Base-by-base conservation (phyloP, 2,329 filamentous ascomycete genomes). In the Aspergillus felis region DNA sequence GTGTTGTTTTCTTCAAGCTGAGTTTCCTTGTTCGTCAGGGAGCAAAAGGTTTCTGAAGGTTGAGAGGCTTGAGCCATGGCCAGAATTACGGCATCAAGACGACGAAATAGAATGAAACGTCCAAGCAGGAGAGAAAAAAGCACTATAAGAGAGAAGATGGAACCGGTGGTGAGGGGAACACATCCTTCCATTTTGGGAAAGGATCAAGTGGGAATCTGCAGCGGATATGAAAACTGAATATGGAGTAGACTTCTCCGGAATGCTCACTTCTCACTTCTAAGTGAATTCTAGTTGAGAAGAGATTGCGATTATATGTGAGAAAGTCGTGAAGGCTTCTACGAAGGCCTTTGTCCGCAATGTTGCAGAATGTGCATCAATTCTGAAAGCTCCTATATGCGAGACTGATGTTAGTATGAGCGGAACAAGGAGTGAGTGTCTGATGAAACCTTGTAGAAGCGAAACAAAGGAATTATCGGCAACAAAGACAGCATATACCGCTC, bases 101-200 rank as follows among this genome's bases (percentile, higher is more conserved):
- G 48, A 27, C 47, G 46, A 25, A 57, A 32, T 4, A 41, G 24
- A 22, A 52, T 20, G 27, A 49, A 53, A 24, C 58, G 29, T 1
- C 44, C 4, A 22, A 61, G 20, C 32, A 61, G 29, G 4, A 56
- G 27, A 22, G 42, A 41, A 2, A 55, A 17, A 0, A 57, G 14
- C 9, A 20, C 55, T 24, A 9, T 41, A 29, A 57, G 29, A 17
- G 57, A 8, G 44, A 46, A 10, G 24, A 24, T 20, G 32, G 32
- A 27, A 20, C 25, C 6, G 9, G 14, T n/a, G 32, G 22, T 17
- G 29, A 50, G 20, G 46, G 25, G 29, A 51, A 17, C 50, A 35
- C 55, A 55, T 4, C 41, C 55, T 63, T 62, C 61, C 62, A 60
- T 60, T 56, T 63, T 60, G 22, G 61, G 61, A 56, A 61, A 48